phyloP scores from a whole-genome alignment of 345 rosid species.

The Corymbia maculata region DNA sequence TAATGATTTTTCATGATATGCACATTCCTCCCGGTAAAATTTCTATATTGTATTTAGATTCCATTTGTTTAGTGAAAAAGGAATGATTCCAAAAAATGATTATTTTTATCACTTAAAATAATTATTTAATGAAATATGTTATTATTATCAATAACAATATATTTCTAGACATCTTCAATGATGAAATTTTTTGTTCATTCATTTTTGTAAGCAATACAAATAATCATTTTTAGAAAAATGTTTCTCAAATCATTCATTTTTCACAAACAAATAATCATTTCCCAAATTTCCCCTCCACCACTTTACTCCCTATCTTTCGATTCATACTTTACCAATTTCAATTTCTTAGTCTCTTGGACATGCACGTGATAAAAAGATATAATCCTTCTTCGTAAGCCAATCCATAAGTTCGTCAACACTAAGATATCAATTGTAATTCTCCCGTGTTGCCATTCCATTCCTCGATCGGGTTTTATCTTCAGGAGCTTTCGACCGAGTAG shows the following conservation, averaged over 20 bases:
- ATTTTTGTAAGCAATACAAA: accelerated
- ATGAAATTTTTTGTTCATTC: neutral
- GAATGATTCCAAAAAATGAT: neutral
- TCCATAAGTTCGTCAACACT: neutral
- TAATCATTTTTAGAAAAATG: neutral
- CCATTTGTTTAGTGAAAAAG: accelerated
- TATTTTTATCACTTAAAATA: neutral
- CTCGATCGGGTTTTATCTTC: neutral
- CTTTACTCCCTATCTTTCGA: neutral
- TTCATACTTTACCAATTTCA: neutral
- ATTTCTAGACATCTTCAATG: neutral
- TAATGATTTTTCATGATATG: neutral
- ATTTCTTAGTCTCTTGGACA: neutral
- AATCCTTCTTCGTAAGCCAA: neutral
- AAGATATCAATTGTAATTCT: neutral
- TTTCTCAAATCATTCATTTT: neutral
- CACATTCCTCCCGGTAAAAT: neutral
- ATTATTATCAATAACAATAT: neutral
- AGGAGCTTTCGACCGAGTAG: neutral
- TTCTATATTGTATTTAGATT: neutral
- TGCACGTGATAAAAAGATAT: neutral
- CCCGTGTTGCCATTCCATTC: neutral
- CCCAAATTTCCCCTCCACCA: neutral
- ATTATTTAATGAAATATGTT: neutral
- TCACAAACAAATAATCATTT: neutral